A percentile compares a stretch with the other conserved stretches of the same genome.
Evolutionary conservation across 306 rosid species (phyloP).

Genomic region (Ormosia emarginata): DNA sequence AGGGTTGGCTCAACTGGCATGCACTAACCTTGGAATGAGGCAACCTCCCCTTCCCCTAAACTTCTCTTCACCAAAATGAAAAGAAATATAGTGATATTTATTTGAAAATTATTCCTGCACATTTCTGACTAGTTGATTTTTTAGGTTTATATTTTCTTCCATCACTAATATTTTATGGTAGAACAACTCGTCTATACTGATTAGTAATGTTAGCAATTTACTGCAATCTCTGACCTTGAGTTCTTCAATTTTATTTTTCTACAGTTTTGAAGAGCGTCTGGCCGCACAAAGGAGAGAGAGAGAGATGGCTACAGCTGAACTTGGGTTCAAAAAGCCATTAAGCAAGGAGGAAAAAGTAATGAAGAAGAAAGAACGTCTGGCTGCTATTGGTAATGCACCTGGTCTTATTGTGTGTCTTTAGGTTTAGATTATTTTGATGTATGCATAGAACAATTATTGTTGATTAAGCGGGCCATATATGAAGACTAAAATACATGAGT

Average conservation of each 20-base stretch:
- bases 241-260: constrained; percentile 25
- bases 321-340: constrained; percentile 83
- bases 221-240: constrained; percentile 15
- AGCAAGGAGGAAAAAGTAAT: constrained; percentile 80
- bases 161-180: constrained; percentile 1
- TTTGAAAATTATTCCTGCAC: constrained; percentile 1
- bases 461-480: neutral
- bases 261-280: constrained; percentile 93
- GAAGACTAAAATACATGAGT: neutral
- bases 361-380: constrained; percentile 94
- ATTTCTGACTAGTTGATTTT: neutral
- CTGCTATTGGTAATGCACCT: constrained; percentile 87
- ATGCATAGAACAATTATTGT: constrained; percentile 17
- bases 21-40: neutral
- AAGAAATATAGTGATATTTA: neutral
- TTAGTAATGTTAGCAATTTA: constrained; percentile 1
- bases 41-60: neutral
- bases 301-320: constrained; percentile 66
- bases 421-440: constrained; percentile 7
- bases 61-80: neutral
- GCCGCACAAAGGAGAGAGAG: constrained; percentile 92
- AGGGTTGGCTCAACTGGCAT: constrained; percentile 15
- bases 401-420: constrained; percentile 2
- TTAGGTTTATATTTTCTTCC: constrained; percentile 20
- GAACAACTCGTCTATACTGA: neutral